A percentile compares a stretch with the other conserved stretches of the same genome.
These are phyloP conservation scores for Hypoxylon cercidicola DNA, from an alignment of 495 filamentous ascomycete genomes.

Conservation along the genomic window DNA sequence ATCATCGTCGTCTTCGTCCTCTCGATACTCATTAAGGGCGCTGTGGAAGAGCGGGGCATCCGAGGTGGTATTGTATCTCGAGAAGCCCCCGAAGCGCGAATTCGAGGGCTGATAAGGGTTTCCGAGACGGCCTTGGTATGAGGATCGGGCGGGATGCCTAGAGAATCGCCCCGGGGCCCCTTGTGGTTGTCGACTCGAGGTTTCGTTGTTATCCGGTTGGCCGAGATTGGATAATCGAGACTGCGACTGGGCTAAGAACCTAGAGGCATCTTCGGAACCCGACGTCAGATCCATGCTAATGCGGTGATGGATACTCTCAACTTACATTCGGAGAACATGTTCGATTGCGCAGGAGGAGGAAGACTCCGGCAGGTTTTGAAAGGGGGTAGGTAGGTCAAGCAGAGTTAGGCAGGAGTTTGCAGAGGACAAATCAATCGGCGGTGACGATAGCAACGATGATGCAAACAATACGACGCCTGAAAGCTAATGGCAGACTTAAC, in stretches of 20 bases:
- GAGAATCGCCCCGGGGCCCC: slow-evolving; percentile 51
- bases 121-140: slow-evolving; percentile 54
- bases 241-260: slow-evolving; percentile 97
- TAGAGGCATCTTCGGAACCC: slow-evolving; percentile 81
- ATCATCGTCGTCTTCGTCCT: slow-evolving; percentile 92
- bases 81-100: slow-evolving; percentile 81
- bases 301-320: slow-evolving; percentile 33
- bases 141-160: slow-evolving; percentile 50
- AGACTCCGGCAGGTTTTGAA: slow-evolving; percentile 42
- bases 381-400: slow-evolving; percentile 9
- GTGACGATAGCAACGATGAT: slow-evolving; percentile 37
- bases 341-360: slow-evolving; percentile 43
- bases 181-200: slow-evolving; percentile 45
- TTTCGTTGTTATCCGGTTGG: slow-evolving; percentile 67
- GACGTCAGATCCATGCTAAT: slow-evolving; percentile 27
- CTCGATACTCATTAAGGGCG: slow-evolving; percentile 75
- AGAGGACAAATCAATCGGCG: slow-evolving; percentile 35
- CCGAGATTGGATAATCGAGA: slow-evolving; percentile 76
- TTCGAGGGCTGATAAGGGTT: slow-evolving; percentile 76
- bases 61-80: slow-evolving; percentile 70
- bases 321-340: slow-evolving; percentile 99
- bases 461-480: slow-evolving; percentile 35
- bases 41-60: slow-evolving; percentile 94
- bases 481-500: slow-evolving; percentile 18
- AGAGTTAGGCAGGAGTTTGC: slow-evolving; percentile 26